phyloP scores from a whole-genome alignment of 2,329 filamentous ascomycete genomes.

The Westerdykella ornata region DNA sequence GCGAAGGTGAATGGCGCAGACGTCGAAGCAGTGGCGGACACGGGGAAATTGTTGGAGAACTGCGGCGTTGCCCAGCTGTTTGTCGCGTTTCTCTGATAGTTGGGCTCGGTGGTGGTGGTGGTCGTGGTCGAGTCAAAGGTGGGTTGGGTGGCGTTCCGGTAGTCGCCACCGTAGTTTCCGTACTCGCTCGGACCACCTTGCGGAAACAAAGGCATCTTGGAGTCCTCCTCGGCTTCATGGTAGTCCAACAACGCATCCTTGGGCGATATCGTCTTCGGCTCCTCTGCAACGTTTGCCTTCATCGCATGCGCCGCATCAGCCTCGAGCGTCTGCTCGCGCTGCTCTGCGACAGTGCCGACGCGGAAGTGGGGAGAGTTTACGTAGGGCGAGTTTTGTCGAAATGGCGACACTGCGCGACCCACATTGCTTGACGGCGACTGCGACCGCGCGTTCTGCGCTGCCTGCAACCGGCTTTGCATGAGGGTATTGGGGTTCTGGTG shows the following conservation, averaged over 20 bases:
- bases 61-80: slow-evolving; percentile 34
- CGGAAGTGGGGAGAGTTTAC: slow-evolving; percentile 36
- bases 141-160: slow-evolving; percentile 34
- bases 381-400: slow-evolving; percentile 57
- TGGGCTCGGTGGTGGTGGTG: background rate
- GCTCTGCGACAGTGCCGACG: slow-evolving; percentile 52
- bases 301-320: slow-evolving; percentile 49
- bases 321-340: slow-evolving; percentile 57
- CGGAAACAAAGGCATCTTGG: slow-evolving; percentile 67
- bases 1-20: slow-evolving; percentile 43
- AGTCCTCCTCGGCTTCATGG: slow-evolving; percentile 63
- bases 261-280: slow-evolving; percentile 80
- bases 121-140: slow-evolving; percentile 26
- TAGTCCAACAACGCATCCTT: slow-evolving; percentile 88
- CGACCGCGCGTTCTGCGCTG: slow-evolving; percentile 64
- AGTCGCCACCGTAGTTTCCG: slow-evolving; percentile 39
- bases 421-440: slow-evolving; percentile 48
- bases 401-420: slow-evolving; percentile 70
- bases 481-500: slow-evolving; percentile 43
- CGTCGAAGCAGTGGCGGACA: slow-evolving; percentile 24
- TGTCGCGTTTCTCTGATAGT: slow-evolving; percentile 15
- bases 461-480: slow-evolving; percentile 69
- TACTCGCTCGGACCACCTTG: slow-evolving; percentile 51
- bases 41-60: slow-evolving; percentile 30
- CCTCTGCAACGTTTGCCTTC: slow-evolving; percentile 38